A percentile compares a stretch with the other conserved stretches of the same genome.
phyloP scores from a whole-genome alignment of 108 stramenopile genomes.

The Nitzschia palea region DNA sequence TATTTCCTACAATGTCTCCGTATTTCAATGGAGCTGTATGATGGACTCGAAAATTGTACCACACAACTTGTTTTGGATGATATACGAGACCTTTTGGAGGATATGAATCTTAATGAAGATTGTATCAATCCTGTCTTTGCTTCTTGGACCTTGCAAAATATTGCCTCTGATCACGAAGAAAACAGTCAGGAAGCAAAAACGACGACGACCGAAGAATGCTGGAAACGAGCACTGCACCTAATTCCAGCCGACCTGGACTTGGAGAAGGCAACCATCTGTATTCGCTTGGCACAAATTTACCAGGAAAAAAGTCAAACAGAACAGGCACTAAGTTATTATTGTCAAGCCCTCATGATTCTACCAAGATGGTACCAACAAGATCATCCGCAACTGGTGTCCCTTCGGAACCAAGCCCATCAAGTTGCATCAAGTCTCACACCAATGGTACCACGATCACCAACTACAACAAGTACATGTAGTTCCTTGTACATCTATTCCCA shows the following conservation, averaged over 20 bases:
- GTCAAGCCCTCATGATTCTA: conserved; percentile 3
- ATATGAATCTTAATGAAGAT: neutral
- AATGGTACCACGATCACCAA: neutral
- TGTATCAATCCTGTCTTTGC: neutral
- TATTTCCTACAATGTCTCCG: conserved; percentile 10
- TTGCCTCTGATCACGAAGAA: neutral
- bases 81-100: conserved; percentile 7
- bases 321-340: conserved; percentile 6
- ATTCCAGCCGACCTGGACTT: neutral
- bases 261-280: neutral
- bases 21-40: neutral
- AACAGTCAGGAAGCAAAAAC: neutral
- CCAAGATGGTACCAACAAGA: neutral
- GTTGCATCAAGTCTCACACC: neutral
- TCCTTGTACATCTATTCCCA: too few species aligned
- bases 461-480: too few species aligned
- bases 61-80: conserved; percentile 6
- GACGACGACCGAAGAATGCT: neutral
- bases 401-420: neutral
- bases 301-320: neutral
- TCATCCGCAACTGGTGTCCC: neutral
- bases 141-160: conserved; percentile 1
- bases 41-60: neutral
- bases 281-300: neutral
- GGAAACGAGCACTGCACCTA: neutral